phyloP scores from a whole-genome alignment of 1,139 yeast genomes.

The Pichia sp. region DNA sequence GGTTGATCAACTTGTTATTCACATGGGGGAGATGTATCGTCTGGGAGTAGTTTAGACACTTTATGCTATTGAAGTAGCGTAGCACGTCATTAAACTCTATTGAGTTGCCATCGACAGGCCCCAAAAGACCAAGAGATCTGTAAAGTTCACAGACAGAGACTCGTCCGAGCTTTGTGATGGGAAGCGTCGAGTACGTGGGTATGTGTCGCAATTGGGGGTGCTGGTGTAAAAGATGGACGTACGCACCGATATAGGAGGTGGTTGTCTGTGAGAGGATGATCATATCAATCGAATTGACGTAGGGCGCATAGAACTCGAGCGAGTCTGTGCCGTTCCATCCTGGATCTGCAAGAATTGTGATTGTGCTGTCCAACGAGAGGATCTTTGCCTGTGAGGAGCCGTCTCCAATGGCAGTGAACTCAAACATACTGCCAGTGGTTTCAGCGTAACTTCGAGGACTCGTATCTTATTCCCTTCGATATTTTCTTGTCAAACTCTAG shows the following conservation, averaged over 20 bases:
- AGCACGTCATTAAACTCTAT: conserved; percentile 76
- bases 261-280: conserved; percentile 85
- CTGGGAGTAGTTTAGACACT: conserved; percentile 74
- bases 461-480: neutral
- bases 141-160: conserved; percentile 80
- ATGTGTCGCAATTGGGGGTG: conserved; percentile 64
- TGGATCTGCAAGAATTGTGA: conserved; percentile 64
- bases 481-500: neutral
- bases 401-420: conserved; percentile 14
- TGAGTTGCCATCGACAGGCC: conserved; percentile 60
- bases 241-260: conserved; percentile 76
- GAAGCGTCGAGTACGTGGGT: conserved; percentile 82
- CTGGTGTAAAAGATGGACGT: conserved; percentile 56
- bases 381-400: conserved; percentile 36
- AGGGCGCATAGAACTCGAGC: conserved; percentile 4
- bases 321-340: conserved; percentile 56
- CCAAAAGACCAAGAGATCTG: conserved; percentile 65
- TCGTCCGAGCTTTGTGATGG: conserved; percentile 82
- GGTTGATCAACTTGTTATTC: conserved; percentile 52
- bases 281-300: conserved; percentile 52
- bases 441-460: neutral
- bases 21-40: conserved; percentile 44
- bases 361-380: conserved; percentile 41
- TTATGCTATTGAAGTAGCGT: conserved; percentile 41
- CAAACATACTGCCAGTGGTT: conserved; percentile 14